Conservation (phyloP, 257 asterid species). For the Avicennia marina region DNA sequence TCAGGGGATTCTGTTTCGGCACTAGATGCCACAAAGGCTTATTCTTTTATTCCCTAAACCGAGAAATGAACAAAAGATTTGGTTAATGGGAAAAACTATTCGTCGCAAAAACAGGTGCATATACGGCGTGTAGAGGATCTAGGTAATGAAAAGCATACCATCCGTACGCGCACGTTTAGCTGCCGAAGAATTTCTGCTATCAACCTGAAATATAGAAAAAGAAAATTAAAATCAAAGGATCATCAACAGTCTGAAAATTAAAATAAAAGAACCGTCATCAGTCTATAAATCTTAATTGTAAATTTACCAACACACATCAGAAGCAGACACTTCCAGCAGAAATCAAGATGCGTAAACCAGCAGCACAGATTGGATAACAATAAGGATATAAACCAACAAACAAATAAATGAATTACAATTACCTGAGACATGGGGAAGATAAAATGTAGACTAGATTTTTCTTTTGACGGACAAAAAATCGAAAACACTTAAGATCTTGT, state of each 20-base stretch:
- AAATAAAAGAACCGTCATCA: neutral
- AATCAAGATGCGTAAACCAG: too few species aligned
- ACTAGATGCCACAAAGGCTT: too few species aligned
- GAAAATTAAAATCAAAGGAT: too few species aligned
- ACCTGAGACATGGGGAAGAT: conserved; percentile 24
- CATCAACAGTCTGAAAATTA: too few species aligned
- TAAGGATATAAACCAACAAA: too few species aligned
- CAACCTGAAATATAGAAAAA: conserved; percentile 38
- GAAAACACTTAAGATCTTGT: too few species aligned
- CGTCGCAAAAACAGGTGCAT: neutral
- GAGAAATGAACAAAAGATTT: too few species aligned
- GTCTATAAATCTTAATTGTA: neutral
- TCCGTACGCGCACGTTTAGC: conserved; percentile 78
- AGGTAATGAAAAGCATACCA: conserved; percentile 31
- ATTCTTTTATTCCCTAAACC: too few species aligned
- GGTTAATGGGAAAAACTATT: too few species aligned
- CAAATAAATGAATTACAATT: neutral
- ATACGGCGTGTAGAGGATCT: neutral
- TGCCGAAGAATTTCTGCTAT: conserved; percentile 70
- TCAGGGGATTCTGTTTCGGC: too few species aligned
- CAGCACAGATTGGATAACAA: too few species aligned
- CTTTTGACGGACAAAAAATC: too few species aligned
- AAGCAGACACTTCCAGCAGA: neutral
- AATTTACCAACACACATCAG: neutral
- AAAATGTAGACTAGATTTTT: neutral